Conservation (phyloP, 768 basidiomycete genomes). For the Tylopilus sp. region DNA sequence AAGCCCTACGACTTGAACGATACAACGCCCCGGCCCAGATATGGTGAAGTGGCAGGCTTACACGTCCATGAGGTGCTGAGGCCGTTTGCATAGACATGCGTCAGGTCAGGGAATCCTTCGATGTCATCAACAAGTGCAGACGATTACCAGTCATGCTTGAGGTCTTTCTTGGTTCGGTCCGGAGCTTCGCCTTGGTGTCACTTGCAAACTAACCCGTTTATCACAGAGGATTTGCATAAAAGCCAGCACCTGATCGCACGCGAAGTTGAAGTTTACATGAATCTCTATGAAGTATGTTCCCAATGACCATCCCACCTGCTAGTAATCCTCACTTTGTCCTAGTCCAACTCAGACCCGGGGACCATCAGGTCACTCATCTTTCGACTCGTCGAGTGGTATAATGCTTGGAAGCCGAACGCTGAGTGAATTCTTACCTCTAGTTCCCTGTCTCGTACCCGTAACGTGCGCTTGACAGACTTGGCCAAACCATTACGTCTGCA, state of each 20-base stretch:
- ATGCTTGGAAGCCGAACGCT: slow-evolving; percentile 64
- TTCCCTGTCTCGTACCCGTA: neutral
- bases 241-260: slow-evolving; percentile 53
- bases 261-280: slow-evolving; percentile 60
- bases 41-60: slow-evolving; percentile 22
- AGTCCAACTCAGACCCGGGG: slow-evolving; percentile 48
- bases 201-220: neutral
- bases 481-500: slow-evolving; percentile 52
- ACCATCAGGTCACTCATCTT: slow-evolving; percentile 53
- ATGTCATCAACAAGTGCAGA: slow-evolving; percentile 52
- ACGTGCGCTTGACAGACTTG: slow-evolving; percentile 45
- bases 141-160: slow-evolving; percentile 65
- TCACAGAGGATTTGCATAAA: slow-evolving; percentile 61
- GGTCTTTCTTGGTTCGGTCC: slow-evolving; percentile 60
- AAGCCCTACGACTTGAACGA: slow-evolving; percentile 52
- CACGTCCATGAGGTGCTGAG: neutral
- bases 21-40: slow-evolving; percentile 25
- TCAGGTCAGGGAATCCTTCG: slow-evolving; percentile 53
- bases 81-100: slow-evolving; percentile 42
- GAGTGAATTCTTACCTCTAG: slow-evolving; percentile 45
- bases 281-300: slow-evolving; percentile 54
- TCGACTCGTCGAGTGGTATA: slow-evolving; percentile 68
- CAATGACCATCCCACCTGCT: neutral
- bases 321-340: slow-evolving; percentile 2
- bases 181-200: neutral